Evolutionary conservation across 2,329 filamentous ascomycete species (phyloP).

Genomic region (Colletotrichum tabaci): DNA sequence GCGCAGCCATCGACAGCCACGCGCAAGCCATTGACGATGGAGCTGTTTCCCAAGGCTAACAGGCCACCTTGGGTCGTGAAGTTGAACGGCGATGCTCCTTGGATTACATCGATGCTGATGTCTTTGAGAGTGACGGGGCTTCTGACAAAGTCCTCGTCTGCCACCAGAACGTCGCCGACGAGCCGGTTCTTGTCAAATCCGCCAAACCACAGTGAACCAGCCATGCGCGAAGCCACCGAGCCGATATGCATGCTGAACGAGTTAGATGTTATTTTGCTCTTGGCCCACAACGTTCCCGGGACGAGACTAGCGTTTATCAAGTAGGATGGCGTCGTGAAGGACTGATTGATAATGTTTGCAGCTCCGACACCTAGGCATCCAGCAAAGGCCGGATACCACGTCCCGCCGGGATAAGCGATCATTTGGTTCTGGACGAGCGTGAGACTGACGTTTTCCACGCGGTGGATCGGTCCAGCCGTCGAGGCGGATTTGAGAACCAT

Average conservation of each 20-base stretch:
- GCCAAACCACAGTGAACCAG: conserved; percentile 56
- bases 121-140: conserved; percentile 54
- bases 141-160: conserved; percentile 40
- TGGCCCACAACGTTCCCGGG: conserved; percentile 47
- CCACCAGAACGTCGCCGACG: conserved; percentile 50
- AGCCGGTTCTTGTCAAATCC: conserved; percentile 59
- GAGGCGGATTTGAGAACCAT: not conserved
- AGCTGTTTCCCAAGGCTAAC: conserved; percentile 46
- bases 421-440: conserved; percentile 47
- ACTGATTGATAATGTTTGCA: conserved; percentile 47
- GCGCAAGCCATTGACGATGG: conserved; percentile 47
- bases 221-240: conserved; percentile 50
- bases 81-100: conserved; percentile 56
- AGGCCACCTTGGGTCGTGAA: conserved; percentile 50
- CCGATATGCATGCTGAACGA: conserved; percentile 61
- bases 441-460: conserved; percentile 48
- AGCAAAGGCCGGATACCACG: conserved; percentile 50
- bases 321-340: conserved; percentile 44
- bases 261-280: conserved; percentile 52
- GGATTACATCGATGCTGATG: conserved; percentile 56
- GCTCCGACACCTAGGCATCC: conserved; percentile 52
- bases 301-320: conserved; percentile 50
- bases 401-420: conserved; percentile 48
- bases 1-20: conserved; percentile 54
- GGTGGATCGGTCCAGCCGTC: conserved; percentile 1